These are phyloP conservation scores for Platanthera guangdongensis DNA, from an alignment of 106 monocot genomes.

Conservation along the genomic window DNA sequence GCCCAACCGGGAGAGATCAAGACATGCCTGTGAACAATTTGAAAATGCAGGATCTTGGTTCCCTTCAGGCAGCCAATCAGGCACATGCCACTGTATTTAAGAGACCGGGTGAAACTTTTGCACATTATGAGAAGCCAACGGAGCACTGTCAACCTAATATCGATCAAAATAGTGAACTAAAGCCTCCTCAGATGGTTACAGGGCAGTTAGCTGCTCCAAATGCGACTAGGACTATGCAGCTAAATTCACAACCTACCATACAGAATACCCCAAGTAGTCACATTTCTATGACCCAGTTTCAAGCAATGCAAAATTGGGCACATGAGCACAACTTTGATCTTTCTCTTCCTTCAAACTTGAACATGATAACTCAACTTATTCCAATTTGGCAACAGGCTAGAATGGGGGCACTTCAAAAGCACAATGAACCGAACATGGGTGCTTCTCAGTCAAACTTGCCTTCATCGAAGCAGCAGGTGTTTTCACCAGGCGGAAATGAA, in stretches of 20 bases:
- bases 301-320: conserved; percentile 82
- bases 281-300: conserved; percentile 47
- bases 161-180: conserved; percentile 42
- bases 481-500: conserved; percentile 49
- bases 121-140: conserved; percentile 25
- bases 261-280: conserved; percentile 44
- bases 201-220: conserved; percentile 33
- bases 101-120: conserved; percentile 27
- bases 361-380: conserved; percentile 57
- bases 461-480: conserved; percentile 27
- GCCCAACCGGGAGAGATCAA: conserved; percentile 36
- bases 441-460: conserved; percentile 24
- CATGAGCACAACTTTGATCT: conserved; percentile 70
- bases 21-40: conserved; percentile 29
- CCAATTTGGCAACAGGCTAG: conserved; percentile 49
- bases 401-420: conserved; percentile 38
- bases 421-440: conserved; percentile 25
- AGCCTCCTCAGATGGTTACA: conserved; percentile 27
- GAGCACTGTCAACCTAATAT: conserved; percentile 23
- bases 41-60: conserved; percentile 72
- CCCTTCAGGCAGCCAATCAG: conserved; percentile 40
- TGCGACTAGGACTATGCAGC: conserved; percentile 32
- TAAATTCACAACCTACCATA: conserved; percentile 23
- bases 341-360: conserved; percentile 63
- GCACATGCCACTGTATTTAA: conserved; percentile 20